Conservation (phyloP, 1,139 yeast species). For the Spencermartinsiella ligniputridi region DNA sequence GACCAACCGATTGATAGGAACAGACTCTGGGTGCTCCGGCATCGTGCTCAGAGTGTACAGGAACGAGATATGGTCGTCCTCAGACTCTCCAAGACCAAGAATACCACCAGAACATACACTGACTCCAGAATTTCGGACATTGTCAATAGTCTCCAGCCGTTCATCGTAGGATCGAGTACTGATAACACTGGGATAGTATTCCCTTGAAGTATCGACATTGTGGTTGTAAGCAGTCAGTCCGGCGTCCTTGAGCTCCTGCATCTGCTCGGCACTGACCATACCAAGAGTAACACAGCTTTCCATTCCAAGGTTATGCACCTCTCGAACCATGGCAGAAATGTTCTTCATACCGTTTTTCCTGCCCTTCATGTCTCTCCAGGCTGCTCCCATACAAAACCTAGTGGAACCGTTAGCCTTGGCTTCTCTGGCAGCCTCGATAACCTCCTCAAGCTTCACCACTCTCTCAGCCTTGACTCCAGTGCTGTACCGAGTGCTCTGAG, state of each 20-base stretch:
- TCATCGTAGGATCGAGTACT: slow-evolving; percentile 69
- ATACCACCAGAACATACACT: slow-evolving; percentile 79
- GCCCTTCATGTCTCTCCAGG: slow-evolving; percentile 84
- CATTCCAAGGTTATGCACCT: slow-evolving; percentile 61
- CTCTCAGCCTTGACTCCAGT: slow-evolving; percentile 70
- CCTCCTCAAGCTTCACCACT: slow-evolving; percentile 56
- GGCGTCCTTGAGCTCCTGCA: slow-evolving; percentile 52
- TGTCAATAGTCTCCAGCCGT: slow-evolving; percentile 58
- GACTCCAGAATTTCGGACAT: slow-evolving; percentile 62
- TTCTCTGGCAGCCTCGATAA: slow-evolving; percentile 55
- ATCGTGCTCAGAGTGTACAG: slow-evolving; percentile 62
- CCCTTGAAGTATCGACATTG: slow-evolving; percentile 75
- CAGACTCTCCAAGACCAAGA: slow-evolving; percentile 71
- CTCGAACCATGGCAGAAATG: slow-evolving; percentile 61
- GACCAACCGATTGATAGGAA: slow-evolving; percentile 77
- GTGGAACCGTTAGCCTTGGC: slow-evolving; percentile 73
- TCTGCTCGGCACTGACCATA: slow-evolving; percentile 64
- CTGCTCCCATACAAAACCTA: slow-evolving; percentile 82
- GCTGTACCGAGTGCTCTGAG: slow-evolving; percentile 64
- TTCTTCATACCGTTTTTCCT: slow-evolving; percentile 62
- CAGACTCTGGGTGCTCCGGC: slow-evolving; percentile 69
- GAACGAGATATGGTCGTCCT: slow-evolving; percentile 66
- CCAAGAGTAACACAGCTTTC: slow-evolving; percentile 81
- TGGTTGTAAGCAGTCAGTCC: slow-evolving; percentile 82
- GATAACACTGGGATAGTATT: slow-evolving; percentile 67